phyloP scores from a whole-genome alignment of 352 stramenopile species.

The Elongisporangium senticosum region DNA sequence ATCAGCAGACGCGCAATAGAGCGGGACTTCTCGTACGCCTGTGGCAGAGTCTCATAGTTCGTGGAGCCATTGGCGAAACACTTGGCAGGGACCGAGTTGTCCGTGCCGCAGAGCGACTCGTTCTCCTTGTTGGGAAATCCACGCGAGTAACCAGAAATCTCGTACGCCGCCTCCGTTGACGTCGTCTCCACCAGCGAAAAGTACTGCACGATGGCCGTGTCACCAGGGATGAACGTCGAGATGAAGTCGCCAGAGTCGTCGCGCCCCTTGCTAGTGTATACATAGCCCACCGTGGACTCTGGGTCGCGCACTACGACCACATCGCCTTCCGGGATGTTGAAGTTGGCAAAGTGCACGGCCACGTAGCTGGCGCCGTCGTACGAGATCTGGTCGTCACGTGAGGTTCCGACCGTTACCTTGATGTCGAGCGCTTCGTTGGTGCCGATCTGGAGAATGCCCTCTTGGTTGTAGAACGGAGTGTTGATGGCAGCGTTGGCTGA shows the following conservation, averaged over 20 bases:
- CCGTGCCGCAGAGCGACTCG: constrained; percentile 41
- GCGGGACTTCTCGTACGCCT: constrained; percentile 26
- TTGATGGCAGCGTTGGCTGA: constrained; percentile 4
- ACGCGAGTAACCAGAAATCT: constrained; percentile 38
- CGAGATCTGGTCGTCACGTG: constrained; percentile 27
- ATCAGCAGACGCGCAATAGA: constrained; percentile 29
- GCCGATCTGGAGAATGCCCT: constrained; percentile 31
- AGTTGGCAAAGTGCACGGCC: constrained; percentile 42
- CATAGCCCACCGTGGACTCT: constrained; percentile 17
- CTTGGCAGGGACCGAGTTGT: constrained; percentile 46
- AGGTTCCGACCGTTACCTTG: constrained; percentile 15
- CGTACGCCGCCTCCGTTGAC: constrained; percentile 16
- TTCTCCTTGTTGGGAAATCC: constrained; percentile 23
- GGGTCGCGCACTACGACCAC: constrained; percentile 38
- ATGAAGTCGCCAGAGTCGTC: constrained; percentile 32
- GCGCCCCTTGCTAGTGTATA: constrained; percentile 31
- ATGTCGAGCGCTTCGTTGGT: constrained; percentile 24
- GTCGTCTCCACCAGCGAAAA: constrained; percentile 10
- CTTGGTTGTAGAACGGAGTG: constrained; percentile 16
- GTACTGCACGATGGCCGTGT: constrained; percentile 41
- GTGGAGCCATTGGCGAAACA: constrained; percentile 26
- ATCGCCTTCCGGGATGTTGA: constrained; percentile 48
- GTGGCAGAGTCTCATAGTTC: constrained; percentile 16
- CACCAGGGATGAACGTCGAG: constrained; percentile 32
- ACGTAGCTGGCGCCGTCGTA: constrained; percentile 49